A percentile compares a stretch with the other conserved stretches of the same genome.
phyloP scores from a whole-genome alignment of 1,139 yeast species.

The Suhomyces panamericanus region DNA sequence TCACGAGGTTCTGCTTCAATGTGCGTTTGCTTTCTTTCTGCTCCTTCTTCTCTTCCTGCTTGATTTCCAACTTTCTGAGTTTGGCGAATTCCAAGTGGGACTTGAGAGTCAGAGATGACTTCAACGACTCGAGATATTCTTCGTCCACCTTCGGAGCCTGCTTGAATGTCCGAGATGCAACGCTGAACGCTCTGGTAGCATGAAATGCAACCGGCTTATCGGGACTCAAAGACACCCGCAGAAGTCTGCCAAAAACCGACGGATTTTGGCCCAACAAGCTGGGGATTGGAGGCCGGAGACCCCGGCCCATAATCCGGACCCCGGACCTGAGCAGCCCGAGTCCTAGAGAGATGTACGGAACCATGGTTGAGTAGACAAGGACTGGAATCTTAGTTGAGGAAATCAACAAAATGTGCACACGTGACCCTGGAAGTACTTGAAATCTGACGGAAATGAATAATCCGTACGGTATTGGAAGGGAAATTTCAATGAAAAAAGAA shows the following conservation, averaged over 20 bases:
- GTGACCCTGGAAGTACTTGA: background rate
- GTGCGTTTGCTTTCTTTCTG: constrained; percentile 27
- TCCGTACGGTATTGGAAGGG: too few species aligned
- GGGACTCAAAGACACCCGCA: background rate
- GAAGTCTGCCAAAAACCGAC: background rate
- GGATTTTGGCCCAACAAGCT: background rate
- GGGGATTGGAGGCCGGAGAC: background rate
- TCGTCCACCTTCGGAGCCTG: constrained; percentile 7
- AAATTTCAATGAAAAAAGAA: too few species aligned
- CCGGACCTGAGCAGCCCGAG: constrained; percentile 3
- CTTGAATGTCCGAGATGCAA: constrained; percentile 1
- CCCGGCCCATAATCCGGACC: background rate
- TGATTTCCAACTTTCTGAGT: constrained; percentile 28
- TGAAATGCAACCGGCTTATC: background rate
- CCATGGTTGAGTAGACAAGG: constrained; percentile 1
- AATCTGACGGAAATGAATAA: too few species aligned
- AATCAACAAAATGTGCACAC: background rate
- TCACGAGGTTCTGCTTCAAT: constrained; percentile 36
- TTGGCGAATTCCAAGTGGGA: constrained; percentile 33
- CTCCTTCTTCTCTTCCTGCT: constrained; percentile 37
- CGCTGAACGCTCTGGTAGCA: constrained; percentile 1
- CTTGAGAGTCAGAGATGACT: constrained; percentile 26
- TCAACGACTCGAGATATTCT: constrained; percentile 13
- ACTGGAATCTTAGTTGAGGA: background rate
- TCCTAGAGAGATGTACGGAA: constrained; percentile 5